These are phyloP conservation scores for Coix lacrymajobi DNA, from an alignment of 176 grass and related monocot species.

Conservation along the genomic window DNA sequence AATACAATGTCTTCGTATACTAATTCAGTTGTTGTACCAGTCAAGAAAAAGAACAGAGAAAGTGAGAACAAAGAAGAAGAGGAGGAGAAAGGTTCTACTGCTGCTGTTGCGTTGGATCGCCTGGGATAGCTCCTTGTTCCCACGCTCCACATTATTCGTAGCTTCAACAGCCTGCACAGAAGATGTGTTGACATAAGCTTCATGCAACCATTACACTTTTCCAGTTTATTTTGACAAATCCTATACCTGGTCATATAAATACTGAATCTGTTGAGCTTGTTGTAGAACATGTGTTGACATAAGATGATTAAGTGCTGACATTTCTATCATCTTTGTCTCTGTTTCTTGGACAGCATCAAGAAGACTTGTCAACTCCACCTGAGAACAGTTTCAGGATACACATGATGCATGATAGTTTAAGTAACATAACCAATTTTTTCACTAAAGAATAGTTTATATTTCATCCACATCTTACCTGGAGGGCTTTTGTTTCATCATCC, in stretches of 20 bases:
- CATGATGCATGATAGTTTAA: not conserved
- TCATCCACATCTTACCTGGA: slow-evolving; percentile 51
- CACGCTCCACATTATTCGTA: slow-evolving; percentile 84
- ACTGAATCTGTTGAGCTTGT: slow-evolving; percentile 88
- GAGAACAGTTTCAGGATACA: slow-evolving; percentile 7
- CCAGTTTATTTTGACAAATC: not conserved
- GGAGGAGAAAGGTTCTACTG: slow-evolving; percentile 93
- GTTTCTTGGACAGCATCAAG: slow-evolving; percentile 90
- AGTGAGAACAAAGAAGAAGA: slow-evolving; percentile 96
- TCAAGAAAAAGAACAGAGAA: slow-evolving; percentile 92
- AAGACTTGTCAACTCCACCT: slow-evolving; percentile 81
- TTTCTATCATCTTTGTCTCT: slow-evolving; percentile 97
- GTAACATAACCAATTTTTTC: not conserved
- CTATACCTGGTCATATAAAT: slow-evolving; percentile 83
- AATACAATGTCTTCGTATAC: not conserved
- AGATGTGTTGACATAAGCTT: not conserved
- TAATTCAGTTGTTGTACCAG: slow-evolving; percentile 62
- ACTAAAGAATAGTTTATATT: not conserved
- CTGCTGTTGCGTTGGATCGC: slow-evolving; percentile 88
- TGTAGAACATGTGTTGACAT: slow-evolving; percentile 95
- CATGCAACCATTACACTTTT: not conserved
- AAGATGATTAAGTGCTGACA: slow-evolving; percentile 91
- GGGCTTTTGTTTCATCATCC: slow-evolving; percentile 78
- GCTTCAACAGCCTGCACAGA: slow-evolving; percentile 76
- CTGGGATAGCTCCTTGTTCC: slow-evolving; percentile 84